Evolutionary conservation across 2,329 filamentous ascomycete genomes (phyloP).

Genomic region (Trichoderma pleuroti): DNA sequence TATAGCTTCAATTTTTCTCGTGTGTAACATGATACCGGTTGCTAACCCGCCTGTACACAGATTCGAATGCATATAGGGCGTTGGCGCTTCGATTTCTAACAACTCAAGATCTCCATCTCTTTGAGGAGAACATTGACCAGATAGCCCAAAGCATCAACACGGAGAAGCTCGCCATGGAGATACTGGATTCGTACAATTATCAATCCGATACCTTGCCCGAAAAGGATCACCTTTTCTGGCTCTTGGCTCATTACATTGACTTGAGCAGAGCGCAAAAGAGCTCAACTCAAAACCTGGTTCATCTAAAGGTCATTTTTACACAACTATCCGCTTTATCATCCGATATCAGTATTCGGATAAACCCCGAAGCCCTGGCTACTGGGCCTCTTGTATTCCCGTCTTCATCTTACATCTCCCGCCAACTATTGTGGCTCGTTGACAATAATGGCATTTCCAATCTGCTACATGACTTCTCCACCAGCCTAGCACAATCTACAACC

Average conservation of each 20-base stretch:
- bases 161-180: constrained; percentile 40
- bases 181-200: constrained; percentile 24
- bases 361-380: constrained; percentile 21
- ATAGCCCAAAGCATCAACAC: constrained; percentile 40
- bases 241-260: constrained; percentile 65
- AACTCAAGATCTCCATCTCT: constrained; percentile 34
- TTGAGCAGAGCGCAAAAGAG: constrained; percentile 43
- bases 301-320: constrained; percentile 51
- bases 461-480: constrained; percentile 34
- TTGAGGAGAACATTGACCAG: constrained; percentile 38
- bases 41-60: not conserved
- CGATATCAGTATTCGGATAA: constrained; percentile 48
- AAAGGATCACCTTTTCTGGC: constrained; percentile 53
- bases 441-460: constrained; percentile 64
- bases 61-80: constrained; percentile 31
- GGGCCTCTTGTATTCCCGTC: constrained; percentile 32
- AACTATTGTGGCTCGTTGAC: constrained; percentile 69
- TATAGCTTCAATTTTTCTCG: not conserved
- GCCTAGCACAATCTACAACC: constrained; percentile 30
- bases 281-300: constrained; percentile 37
- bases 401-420: constrained; percentile 57
- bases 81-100: constrained; percentile 41
- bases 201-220: constrained; percentile 23
- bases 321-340: constrained; percentile 51
- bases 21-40: not conserved